Evolutionary conservation across 73 alveolate genomes (phyloP), one percentile per base, ranked within the genome.

Genomic region (Paraurostyla sp.): DNA sequence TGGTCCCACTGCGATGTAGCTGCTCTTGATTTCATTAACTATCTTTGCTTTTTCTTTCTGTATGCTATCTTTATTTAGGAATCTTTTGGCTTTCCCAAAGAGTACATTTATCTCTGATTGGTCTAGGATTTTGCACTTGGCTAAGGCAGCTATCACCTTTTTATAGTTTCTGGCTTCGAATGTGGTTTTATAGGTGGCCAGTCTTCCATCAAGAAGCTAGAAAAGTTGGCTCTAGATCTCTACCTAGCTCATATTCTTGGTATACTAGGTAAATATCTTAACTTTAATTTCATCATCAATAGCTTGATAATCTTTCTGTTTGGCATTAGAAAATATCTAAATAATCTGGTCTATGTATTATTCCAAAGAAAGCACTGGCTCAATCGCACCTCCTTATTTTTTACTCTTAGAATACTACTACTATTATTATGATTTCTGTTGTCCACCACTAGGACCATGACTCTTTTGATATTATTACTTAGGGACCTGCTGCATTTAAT

Each of bases 1-100:
- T 69, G 29, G 15, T 38, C 84, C 62, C 59, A 27, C 59, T 6
- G 63, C 63, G 4, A 50, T 56, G 43, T 52, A 52, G 80, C n/a
- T 40, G 59, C 33, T 41, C 63, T 78, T 78, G 58, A 52, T 78
- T n/a, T 56, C 89, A 40, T 78, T 52, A 20, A 11, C 30, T 16
- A 78, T 78, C 32, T 52, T 33, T 7, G 33, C 4, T 43, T 78
- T 78, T 41, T 78, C 89, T 36, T 78, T 78, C 76, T 50, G 9
- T 4, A 78, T 60, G 11, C 40, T 43, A 2, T 78, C 80, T 45
- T 78, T 78, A 30, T 11, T 1, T 3, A 78, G 20, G 89, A 78
- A 78, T 46, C 89, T 48, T 15, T 78, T 52, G n/a, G 80, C 89
- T 49, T 78, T 78, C 30, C 7, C 23, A 36, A 52, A 78, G 50